Conservation (phyloP, 164 flowering plant genomes). For the Magnolia changhungtana region DNA sequence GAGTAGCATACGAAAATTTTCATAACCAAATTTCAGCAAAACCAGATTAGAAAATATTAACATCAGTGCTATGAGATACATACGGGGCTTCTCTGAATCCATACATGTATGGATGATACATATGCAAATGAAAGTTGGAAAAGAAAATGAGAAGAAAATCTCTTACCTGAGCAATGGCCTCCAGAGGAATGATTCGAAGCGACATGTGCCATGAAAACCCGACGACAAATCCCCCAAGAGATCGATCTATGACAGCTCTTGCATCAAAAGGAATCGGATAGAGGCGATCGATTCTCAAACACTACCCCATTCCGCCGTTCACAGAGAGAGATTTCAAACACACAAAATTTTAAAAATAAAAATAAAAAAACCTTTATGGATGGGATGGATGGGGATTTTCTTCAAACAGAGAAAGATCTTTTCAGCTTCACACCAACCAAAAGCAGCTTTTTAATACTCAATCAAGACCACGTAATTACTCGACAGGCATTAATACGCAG, state of each 20-base stretch:
- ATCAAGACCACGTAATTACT: not conserved
- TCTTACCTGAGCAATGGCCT: slow-evolving; percentile 35
- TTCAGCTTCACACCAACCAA: slow-evolving; percentile 19
- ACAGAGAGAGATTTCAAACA: not conserved
- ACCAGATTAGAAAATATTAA: not conserved
- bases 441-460: slow-evolving; percentile 4
- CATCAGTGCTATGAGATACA: not conserved
- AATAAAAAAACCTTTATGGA: not conserved
- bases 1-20: not conserved
- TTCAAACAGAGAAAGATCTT: not conserved
- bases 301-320: slow-evolving; percentile 13
- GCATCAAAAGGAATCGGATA: not conserved
- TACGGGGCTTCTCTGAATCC: not conserved
- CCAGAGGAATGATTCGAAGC: slow-evolving; percentile 31
- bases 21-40: not conserved
- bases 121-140: not conserved
- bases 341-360: not conserved
- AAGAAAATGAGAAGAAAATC: not conserved
- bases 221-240: not conserved
- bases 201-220: slow-evolving; percentile 29
- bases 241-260: not conserved
- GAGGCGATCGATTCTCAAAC: not conserved
- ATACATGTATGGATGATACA: too few relatives aligned
- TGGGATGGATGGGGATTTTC: not conserved
- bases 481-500: not conserved